A percentile compares a stretch with the other conserved stretches of the same genome.
phyloP scores from a whole-genome alignment of 2,329 filamentous ascomycete species.

The Didymella pinodella region DNA sequence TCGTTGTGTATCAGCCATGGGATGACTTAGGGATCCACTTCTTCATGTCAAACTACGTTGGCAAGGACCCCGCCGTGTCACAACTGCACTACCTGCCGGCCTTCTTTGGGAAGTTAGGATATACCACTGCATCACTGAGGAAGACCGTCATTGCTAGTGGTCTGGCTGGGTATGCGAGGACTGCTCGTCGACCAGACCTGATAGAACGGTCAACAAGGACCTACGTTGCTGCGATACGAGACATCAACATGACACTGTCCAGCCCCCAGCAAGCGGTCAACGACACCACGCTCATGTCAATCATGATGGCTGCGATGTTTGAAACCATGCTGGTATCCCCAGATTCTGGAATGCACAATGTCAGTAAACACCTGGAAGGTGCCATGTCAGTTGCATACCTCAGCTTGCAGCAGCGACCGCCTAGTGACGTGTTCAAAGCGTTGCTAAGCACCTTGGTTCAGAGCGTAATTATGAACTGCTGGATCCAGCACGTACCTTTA shows the following conservation, averaged over 20 bases:
- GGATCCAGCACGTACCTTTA: slow-evolving; percentile 34
- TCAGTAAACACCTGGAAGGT: slow-evolving; percentile 39
- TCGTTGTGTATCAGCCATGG: slow-evolving; percentile 35
- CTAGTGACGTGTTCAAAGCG: slow-evolving; percentile 23
- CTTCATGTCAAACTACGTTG: slow-evolving; percentile 42
- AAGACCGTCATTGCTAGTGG: slow-evolving; percentile 37
- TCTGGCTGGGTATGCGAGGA: slow-evolving; percentile 36
- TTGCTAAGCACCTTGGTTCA: slow-evolving; percentile 32
- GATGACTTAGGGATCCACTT: slow-evolving; percentile 39
- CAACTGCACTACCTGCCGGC: slow-evolving; percentile 38
- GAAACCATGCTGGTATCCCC: slow-evolving; percentile 35
- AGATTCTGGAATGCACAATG: slow-evolving; percentile 29
- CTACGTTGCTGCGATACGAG: slow-evolving; percentile 35
- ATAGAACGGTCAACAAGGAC: slow-evolving; percentile 27
- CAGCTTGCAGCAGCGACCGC: slow-evolving; percentile 24
- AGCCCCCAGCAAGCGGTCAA: slow-evolving; percentile 18
- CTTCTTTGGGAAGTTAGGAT: slow-evolving; percentile 30
- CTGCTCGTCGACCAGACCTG: slow-evolving; percentile 25
- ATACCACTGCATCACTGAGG: slow-evolving; percentile 25
- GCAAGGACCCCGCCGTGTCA: slow-evolving; percentile 29
- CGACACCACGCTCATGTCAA: slow-evolving; percentile 36
- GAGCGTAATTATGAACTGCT: slow-evolving; percentile 37
- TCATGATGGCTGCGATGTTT: slow-evolving; percentile 40
- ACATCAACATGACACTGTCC: slow-evolving; percentile 33
- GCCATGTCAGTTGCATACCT: slow-evolving; percentile 38